phyloP scores from a whole-genome alignment of 768 basidiomycete genomes.

The Xerocomellus dryophilus region DNA sequence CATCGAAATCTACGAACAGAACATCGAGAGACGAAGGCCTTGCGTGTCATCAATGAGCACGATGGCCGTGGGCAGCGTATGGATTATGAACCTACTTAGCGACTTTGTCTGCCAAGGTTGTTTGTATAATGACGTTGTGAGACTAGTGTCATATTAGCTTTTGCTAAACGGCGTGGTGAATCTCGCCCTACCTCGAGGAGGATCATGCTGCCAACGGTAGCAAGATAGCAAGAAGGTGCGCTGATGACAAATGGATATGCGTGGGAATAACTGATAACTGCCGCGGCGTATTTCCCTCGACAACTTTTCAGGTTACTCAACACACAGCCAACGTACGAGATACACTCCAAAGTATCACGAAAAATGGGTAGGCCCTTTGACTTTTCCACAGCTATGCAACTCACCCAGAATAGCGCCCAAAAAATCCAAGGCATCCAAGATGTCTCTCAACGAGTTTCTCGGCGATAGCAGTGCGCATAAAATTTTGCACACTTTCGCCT shows the following conservation, averaged over 20 bases:
- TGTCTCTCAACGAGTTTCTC: conserved; percentile 90
- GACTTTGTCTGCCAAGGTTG: conserved; percentile 82
- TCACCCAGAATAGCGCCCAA: conserved; percentile 64
- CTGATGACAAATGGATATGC: conserved; percentile 12
- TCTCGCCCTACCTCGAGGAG: conserved; percentile 65
- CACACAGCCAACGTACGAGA: conserved; percentile 3
- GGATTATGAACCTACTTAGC: conserved; percentile 56
- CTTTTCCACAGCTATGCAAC: background rate
- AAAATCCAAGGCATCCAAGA: conserved; percentile 82
- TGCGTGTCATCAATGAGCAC: conserved; percentile 19
- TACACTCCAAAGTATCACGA: conserved; percentile 12
- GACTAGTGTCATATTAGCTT: conserved; percentile 46
- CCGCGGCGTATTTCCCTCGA: conserved; percentile 21
- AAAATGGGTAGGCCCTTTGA: conserved; percentile 26
- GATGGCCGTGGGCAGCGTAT: conserved; percentile 1
- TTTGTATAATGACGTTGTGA: conserved; percentile 91
- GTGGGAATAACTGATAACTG: conserved; percentile 29
- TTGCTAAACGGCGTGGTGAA: background rate
- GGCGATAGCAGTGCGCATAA: conserved; percentile 69
- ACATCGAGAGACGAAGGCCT: conserved; percentile 93
- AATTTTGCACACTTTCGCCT: conserved; percentile 13
- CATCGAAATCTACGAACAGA: conserved; percentile 96
- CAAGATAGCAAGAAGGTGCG: background rate
- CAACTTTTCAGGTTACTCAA: conserved; percentile 15
- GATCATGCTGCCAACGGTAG: conserved; percentile 54